Percentiles rank a stretch among this genome's conserved stretches.
Conservation (phyloP, 441 rosid genomes). For the Isatis lusitanica region DNA sequence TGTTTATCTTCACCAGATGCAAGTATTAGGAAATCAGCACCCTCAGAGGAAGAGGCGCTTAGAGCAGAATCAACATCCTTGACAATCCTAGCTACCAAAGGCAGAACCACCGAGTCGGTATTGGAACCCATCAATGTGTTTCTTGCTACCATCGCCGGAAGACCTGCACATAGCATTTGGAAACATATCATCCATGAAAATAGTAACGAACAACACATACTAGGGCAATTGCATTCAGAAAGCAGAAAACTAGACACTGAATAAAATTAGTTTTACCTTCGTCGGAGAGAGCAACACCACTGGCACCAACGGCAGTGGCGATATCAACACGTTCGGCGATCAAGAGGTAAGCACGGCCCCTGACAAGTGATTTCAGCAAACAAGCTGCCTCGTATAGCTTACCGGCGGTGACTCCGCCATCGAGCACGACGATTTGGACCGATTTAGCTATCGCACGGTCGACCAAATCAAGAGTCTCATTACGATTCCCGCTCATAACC, state of each 20-base stretch:
- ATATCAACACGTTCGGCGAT: constrained; percentile 83
- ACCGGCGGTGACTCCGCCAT: constrained; percentile 67
- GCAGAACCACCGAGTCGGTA: constrained; percentile 71
- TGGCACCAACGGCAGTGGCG: constrained; percentile 80
- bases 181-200: background rate
- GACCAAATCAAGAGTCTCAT: constrained; percentile 53
- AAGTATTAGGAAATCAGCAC: constrained; percentile 89
- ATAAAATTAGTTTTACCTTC: constrained; percentile 48
- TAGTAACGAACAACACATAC: too few relatives aligned
- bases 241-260: background rate
- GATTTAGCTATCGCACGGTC: constrained; percentile 70
- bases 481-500: constrained; percentile 40
- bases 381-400: constrained; percentile 82
- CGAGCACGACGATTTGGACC: constrained; percentile 75
- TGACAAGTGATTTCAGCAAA: constrained; percentile 71
- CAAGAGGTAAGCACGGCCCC: constrained; percentile 78
- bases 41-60: constrained; percentile 74
- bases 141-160: constrained; percentile 89
- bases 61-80: constrained; percentile 60
- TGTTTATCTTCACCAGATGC: constrained; percentile 38
- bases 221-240: background rate
- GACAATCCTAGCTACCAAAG: constrained; percentile 82
- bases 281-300: constrained; percentile 90
- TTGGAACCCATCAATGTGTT: constrained; percentile 74
- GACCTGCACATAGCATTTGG: constrained; percentile 50